These are phyloP conservation scores for Chlamydomonas sp. DNA, from an alignment of 139 green algal genomes.

Conservation along the genomic window DNA sequence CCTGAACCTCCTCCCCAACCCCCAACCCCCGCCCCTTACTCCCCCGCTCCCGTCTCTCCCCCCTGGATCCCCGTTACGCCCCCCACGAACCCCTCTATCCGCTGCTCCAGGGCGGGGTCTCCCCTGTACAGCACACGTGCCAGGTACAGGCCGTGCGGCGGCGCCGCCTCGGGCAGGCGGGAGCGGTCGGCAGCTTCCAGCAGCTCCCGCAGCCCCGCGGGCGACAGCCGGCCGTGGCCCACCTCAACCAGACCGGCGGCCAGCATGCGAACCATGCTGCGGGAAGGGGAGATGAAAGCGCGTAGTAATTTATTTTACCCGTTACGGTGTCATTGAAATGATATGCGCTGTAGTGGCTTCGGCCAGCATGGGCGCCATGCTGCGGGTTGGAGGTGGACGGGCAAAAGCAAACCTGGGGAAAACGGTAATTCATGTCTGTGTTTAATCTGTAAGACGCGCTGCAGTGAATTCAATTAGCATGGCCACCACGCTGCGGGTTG, in stretches of 20 bases:
- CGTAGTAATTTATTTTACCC: too few species aligned
- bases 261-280: conserved; percentile 53
- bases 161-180: conserved; percentile 47
- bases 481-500: too few species aligned
- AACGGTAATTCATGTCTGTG: too few species aligned
- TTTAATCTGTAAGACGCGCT: too few species aligned
- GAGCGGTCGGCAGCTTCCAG: conserved; percentile 30
- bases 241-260: conserved; percentile 53
- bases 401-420: neutral
- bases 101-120: conserved; percentile 10
- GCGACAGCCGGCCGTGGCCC: conserved; percentile 44
- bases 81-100: neutral
- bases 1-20: neutral
- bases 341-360: too few species aligned
- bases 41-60: neutral
- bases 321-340: too few species aligned
- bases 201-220: conserved; percentile 14
- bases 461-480: too few species aligned
- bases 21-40: neutral
- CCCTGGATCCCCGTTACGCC: neutral
- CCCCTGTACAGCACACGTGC: conserved; percentile 28
- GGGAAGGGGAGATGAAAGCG: neutral
- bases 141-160: conserved; percentile 50
- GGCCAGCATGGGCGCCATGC: too few species aligned
- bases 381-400: neutral